phyloP scores from a whole-genome alignment of 2,329 filamentous ascomycete genomes.

The Lecanicillium sp. region DNA sequence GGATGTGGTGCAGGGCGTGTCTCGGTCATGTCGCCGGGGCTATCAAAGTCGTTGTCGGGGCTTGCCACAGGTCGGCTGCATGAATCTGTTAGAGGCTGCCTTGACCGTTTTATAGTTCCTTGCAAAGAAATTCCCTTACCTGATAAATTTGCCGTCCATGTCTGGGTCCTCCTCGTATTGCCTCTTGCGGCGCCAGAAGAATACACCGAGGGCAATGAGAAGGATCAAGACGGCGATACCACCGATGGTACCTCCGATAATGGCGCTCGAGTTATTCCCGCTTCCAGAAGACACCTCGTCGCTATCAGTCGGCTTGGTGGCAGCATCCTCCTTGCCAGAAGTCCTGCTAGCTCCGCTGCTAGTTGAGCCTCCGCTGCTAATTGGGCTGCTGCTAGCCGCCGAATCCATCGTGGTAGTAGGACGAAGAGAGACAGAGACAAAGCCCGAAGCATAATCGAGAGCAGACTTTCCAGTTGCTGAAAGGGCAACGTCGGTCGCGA shows the following conservation, averaged over 20 bases:
- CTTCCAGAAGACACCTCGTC: slow-evolving; percentile 15
- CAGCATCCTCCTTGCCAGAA: background rate
- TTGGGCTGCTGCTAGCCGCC: slow-evolving; percentile 9
- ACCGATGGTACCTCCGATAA: slow-evolving; percentile 47
- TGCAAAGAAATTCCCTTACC: background rate
- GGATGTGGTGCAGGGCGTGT: slow-evolving; percentile 6
- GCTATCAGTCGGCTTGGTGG: background rate
- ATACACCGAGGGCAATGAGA: slow-evolving; percentile 32
- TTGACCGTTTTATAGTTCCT: too few species aligned
- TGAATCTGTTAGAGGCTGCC: too few species aligned
- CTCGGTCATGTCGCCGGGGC: slow-evolving; percentile 3
- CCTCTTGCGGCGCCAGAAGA: slow-evolving; percentile 34
- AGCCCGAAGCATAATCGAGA: slow-evolving; percentile 28
- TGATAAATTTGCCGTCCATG: slow-evolving; percentile 4
- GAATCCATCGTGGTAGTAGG: slow-evolving; percentile 9
- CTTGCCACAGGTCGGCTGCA: slow-evolving; percentile 5
- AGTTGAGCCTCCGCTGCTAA: slow-evolving; percentile 1
- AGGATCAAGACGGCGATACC: slow-evolving; percentile 38
- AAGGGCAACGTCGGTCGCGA: slow-evolving; percentile 40
- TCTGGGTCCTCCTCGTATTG: slow-evolving; percentile 2
- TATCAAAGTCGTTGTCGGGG: slow-evolving; percentile 5
- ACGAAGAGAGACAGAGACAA: slow-evolving; percentile 28
- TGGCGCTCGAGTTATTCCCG: slow-evolving; percentile 34
- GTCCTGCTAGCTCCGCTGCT: slow-evolving; percentile 1
- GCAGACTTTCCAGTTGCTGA: slow-evolving; percentile 32